Evolutionary conservation across 768 basidiomycete species (phyloP).

Genomic region (Pleurotus giganteus): DNA sequence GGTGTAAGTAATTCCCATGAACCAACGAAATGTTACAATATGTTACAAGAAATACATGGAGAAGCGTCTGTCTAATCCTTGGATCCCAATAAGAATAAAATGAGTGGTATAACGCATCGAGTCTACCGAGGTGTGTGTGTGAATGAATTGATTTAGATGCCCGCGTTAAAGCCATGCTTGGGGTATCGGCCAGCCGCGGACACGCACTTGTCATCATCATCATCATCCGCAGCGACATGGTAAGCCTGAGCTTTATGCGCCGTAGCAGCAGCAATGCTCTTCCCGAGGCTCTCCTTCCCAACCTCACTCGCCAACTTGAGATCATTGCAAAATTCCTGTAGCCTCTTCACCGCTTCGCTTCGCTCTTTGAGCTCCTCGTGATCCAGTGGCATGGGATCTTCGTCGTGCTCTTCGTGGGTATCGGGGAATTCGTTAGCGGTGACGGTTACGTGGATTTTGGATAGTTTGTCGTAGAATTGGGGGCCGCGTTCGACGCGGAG

Average conservation of each 20-base stretch:
- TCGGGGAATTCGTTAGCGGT: conserved; percentile 30
- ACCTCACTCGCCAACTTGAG: conserved; percentile 40
- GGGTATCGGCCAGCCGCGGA: too few species aligned
- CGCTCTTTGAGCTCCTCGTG: conserved; percentile 39
- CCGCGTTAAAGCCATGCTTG: neutral
- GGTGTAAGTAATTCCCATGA: neutral
- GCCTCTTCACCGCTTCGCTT: conserved; percentile 36
- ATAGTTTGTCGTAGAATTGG: conserved; percentile 48
- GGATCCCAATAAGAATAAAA: neutral
- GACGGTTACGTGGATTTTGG: conserved; percentile 46
- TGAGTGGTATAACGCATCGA: neutral
- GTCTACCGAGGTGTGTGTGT: neutral
- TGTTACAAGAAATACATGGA: neutral
- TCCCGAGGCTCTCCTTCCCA: too few species aligned
- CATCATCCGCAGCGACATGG: neutral
- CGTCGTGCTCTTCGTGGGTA: conserved; percentile 8
- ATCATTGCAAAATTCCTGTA: conserved; percentile 51
- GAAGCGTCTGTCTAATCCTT: neutral
- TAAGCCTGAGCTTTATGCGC: too few species aligned
- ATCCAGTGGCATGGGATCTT: conserved; percentile 18
- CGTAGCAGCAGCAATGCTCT: too few species aligned
- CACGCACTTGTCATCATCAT: neutral
- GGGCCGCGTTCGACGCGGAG: conserved; percentile 48
- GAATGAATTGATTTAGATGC: neutral
- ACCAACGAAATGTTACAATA: neutral